Evolutionary conservation across 495 filamentous ascomycete species (phyloP).

Genomic region (Paragyromitra xinjiangensis): DNA sequence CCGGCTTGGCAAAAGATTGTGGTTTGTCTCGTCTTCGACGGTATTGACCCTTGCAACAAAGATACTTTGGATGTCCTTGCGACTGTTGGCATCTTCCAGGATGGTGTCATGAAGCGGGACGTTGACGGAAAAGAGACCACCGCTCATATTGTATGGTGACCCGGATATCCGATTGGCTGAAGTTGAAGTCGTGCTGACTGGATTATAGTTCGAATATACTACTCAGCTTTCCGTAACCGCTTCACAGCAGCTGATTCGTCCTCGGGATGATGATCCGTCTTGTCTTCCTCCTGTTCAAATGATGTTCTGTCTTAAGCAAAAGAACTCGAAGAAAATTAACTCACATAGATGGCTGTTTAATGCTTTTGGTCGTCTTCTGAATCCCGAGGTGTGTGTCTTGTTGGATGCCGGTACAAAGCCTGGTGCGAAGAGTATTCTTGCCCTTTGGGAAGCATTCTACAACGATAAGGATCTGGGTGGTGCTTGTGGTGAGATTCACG

Average conservation of each 20-base stretch:
- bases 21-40: slow-evolving; percentile 60
- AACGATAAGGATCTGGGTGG: slow-evolving; percentile 60
- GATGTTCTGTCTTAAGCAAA: slow-evolving; percentile 61
- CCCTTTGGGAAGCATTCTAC: slow-evolving; percentile 61
- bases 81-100: slow-evolving; percentile 60
- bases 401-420: slow-evolving; percentile 61
- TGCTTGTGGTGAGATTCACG: slow-evolving; percentile 61
- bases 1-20: slow-evolving; percentile 62
- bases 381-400: slow-evolving; percentile 60
- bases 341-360: slow-evolving; percentile 62
- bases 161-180: slow-evolving; percentile 22
- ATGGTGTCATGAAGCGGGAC: slow-evolving; percentile 59
- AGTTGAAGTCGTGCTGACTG: slow-evolving; percentile 34
- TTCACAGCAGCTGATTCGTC: slow-evolving; percentile 93
- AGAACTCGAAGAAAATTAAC: slow-evolving; percentile 62
- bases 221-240: slow-evolving; percentile 63
- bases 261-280: slow-evolving; percentile 65
- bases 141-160: slow-evolving; percentile 59
- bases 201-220: slow-evolving; percentile 58
- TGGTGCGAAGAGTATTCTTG: slow-evolving; percentile 58
- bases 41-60: slow-evolving; percentile 59
- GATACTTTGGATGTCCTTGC: slow-evolving; percentile 60
- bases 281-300: slow-evolving; percentile 59
- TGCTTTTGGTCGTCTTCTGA: slow-evolving; percentile 59
- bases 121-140: slow-evolving; percentile 60